A percentile compares a stretch with the other conserved stretches of the same genome.
Evolutionary conservation across 768 basidiomycete genomes (phyloP).

Genomic region (Boletus coccyginus): DNA sequence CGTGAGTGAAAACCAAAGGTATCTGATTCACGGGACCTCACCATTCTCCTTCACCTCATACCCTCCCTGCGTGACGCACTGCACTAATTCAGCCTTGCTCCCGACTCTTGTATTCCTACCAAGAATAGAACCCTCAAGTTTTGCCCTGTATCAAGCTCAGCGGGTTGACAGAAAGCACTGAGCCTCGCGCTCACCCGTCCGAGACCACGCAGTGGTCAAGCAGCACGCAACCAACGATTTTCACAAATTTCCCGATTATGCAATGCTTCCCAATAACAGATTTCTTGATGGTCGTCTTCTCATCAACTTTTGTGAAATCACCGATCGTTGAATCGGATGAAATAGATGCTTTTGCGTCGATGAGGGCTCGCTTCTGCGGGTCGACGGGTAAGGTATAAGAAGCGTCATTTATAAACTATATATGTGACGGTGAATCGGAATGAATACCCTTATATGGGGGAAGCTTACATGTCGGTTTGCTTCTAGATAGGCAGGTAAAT

Average conservation of each 20-base stretch:
- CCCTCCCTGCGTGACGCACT: slow-evolving; percentile 73
- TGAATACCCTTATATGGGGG: neutral
- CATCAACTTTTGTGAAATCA: slow-evolving; percentile 77
- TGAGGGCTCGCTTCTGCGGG: slow-evolving; percentile 60
- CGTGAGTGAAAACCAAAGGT: neutral
- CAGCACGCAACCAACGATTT: slow-evolving; percentile 76
- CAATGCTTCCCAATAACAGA: slow-evolving; percentile 82
- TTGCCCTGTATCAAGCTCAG: slow-evolving; percentile 47
- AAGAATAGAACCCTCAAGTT: slow-evolving; percentile 73
- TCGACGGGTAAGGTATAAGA: slow-evolving; percentile 57
- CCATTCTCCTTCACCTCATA: slow-evolving; percentile 70
- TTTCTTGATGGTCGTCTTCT: slow-evolving; percentile 77
- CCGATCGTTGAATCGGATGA: slow-evolving; percentile 82
- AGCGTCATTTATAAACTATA: slow-evolving; percentile 47
- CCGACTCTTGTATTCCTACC: slow-evolving; percentile 75
- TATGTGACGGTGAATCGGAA: slow-evolving; percentile 13
- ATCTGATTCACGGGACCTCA: slow-evolving; percentile 25
- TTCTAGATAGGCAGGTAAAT: slow-evolving; percentile 72
- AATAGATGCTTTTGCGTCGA: slow-evolving; percentile 81
- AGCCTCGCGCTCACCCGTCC: slow-evolving; percentile 58
- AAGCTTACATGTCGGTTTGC: slow-evolving; percentile 70
- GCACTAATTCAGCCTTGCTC: slow-evolving; percentile 60
- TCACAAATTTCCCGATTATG: slow-evolving; percentile 79
- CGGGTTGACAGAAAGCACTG: neutral
- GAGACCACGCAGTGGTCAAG: slow-evolving; percentile 87